Evolutionary conservation across 129 eudicot genomes (phyloP).

Genomic region (Cynara cardunculus): DNA sequence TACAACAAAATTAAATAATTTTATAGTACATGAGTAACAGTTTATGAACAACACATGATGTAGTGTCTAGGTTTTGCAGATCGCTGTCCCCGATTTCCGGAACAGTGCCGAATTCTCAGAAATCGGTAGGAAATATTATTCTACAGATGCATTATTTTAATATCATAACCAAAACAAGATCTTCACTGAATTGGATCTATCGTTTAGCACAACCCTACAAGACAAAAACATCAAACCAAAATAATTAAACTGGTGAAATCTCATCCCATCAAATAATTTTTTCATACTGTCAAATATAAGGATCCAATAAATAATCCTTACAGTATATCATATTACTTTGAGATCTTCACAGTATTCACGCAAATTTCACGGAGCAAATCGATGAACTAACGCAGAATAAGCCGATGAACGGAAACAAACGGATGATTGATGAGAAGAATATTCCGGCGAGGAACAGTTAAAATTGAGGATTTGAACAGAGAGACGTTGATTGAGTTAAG

Average conservation of each 20-base stretch:
- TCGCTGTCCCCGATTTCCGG: conserved; percentile 32
- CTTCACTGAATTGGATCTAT: conserved; percentile 21
- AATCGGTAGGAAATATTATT: conserved; percentile 20
- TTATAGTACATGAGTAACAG: not conserved
- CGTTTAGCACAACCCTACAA: not conserved
- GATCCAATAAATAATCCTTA: not conserved
- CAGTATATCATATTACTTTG: not conserved
- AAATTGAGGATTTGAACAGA: conserved; percentile 9
- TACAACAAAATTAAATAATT: not conserved
- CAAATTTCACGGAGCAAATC: not conserved
- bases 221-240: not conserved
- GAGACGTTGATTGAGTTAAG: conserved; percentile 13
- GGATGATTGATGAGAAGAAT: not conserved
- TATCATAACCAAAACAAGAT: conserved; percentile 10
- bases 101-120: conserved; percentile 30
- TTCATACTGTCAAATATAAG: not conserved
- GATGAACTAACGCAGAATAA: not conserved
- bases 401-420: not conserved
- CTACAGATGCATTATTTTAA: not conserved
- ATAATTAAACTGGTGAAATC: not conserved
- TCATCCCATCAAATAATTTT: not conserved
- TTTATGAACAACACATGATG: conserved; percentile 27
- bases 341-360: not conserved
- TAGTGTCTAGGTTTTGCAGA: conserved; percentile 30
- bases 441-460: not conserved